Conservation (phyloP, 257 asterid species). For the Rhazya stricta region DNA sequence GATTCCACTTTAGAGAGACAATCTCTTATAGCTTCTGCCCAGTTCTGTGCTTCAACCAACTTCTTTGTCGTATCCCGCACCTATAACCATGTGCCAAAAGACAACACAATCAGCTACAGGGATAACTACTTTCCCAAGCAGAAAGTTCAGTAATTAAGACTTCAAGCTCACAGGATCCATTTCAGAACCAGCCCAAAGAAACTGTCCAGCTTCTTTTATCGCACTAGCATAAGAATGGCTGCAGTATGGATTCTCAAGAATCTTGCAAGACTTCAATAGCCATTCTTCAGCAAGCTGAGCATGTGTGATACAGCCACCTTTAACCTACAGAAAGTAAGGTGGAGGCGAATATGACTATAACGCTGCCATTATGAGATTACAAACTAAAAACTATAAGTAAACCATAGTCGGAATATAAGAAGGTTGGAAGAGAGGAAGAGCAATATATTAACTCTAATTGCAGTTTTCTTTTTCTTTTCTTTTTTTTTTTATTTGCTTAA, state of each 20-base stretch:
- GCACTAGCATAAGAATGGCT: constrained; percentile 53
- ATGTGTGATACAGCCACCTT: constrained; percentile 54
- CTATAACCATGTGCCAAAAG: constrained; percentile 34
- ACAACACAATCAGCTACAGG: constrained; percentile 20
- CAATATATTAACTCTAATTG: background rate
- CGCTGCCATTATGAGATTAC: background rate
- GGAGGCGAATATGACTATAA: background rate
- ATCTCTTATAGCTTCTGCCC: constrained; percentile 63
- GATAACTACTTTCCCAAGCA: constrained; percentile 9
- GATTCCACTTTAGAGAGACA: constrained; percentile 57
- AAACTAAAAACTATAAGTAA: background rate
- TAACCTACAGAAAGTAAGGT: constrained; percentile 46
- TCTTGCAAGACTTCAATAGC: constrained; percentile 52
- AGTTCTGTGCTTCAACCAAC: constrained; percentile 57
- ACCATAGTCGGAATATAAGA: background rate
- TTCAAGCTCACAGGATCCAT: constrained; percentile 69
- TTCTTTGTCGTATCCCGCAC: constrained; percentile 63
- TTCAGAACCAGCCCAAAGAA: constrained; percentile 94
- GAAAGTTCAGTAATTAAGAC: constrained; percentile 11
- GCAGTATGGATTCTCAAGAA: constrained; percentile 59
- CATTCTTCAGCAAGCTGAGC: constrained; percentile 84
- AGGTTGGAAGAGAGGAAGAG: background rate
- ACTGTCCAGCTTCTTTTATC: constrained; percentile 76
- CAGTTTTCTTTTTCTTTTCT: background rate
- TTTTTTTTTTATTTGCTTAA: no score